Percentiles rank a stretch among this genome's conserved stretches.
phyloP scores from a whole-genome alignment of 2,329 filamentous ascomycete species.

The Xylariaceae sp. region DNA sequence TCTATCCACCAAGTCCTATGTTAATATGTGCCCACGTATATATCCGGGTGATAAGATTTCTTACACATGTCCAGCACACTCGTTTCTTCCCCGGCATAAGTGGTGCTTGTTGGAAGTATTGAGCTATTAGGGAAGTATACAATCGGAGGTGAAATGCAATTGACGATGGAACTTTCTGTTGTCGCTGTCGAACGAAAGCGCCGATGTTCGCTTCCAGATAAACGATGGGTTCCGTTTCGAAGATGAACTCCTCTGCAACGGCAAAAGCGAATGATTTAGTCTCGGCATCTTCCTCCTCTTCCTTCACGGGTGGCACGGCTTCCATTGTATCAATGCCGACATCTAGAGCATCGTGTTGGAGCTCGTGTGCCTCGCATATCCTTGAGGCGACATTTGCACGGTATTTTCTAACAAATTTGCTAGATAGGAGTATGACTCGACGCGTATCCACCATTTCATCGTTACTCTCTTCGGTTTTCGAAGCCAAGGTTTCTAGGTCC shows the following conservation, averaged over 20 bases:
- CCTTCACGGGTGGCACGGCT: background rate
- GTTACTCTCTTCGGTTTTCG: background rate
- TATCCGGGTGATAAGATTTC: background rate
- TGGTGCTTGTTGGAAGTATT: background rate
- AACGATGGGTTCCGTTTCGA: constrained; percentile 2
- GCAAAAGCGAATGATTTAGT: constrained; percentile 1
- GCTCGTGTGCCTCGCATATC: constrained; percentile 8
- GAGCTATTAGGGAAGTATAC: background rate
- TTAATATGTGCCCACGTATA: background rate
- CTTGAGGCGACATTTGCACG: background rate
- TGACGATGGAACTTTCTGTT: background rate
- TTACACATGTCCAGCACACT: constrained; percentile 15
- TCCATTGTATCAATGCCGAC: background rate
- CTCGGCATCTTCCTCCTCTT: background rate
- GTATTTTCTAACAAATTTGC: constrained; percentile 4
- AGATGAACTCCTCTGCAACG: constrained; percentile 5
- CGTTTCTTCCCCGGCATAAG: background rate
- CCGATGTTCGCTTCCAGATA: constrained; percentile 1
- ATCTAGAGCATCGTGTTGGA: background rate
- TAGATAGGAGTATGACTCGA: background rate
- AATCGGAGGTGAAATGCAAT: background rate
- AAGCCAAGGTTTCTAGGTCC: constrained; percentile 9
- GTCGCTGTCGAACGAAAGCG: background rate
- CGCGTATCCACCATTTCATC: background rate
- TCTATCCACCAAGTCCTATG: background rate